Conservation (phyloP, 148 eudicot species). For the Camellia sinensis region DNA sequence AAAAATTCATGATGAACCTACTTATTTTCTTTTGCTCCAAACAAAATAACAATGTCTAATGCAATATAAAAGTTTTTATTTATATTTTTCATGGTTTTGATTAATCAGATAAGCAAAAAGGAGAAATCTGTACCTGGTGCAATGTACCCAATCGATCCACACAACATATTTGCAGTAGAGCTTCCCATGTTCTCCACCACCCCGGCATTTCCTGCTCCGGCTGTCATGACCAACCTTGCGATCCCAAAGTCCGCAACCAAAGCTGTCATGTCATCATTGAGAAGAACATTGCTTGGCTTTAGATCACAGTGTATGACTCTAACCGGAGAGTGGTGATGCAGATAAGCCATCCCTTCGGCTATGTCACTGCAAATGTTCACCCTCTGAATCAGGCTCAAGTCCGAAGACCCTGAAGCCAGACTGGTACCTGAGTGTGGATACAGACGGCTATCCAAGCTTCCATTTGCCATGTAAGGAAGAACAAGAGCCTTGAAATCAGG, state of each 20-base stretch:
- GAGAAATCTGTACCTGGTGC: conserved; percentile 39
- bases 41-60: not conserved
- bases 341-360: conserved; percentile 52
- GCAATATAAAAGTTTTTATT: too few species aligned
- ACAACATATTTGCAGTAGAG: conserved; percentile 33
- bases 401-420: conserved; percentile 24
- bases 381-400: conserved; percentile 33
- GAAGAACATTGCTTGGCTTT: conserved; percentile 49
- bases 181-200: conserved; percentile 23
- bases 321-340: conserved; percentile 48
- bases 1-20: not conserved
- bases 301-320: conserved; percentile 49
- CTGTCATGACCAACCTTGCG: conserved; percentile 34
- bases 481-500: conserved; percentile 50
- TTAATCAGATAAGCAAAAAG: not conserved
- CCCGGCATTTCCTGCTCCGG: conserved; percentile 23
- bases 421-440: conserved; percentile 22
- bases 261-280: conserved; percentile 46
- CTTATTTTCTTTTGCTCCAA: not conserved
- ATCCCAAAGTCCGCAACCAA: conserved; percentile 47
- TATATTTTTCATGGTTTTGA: too few species aligned
- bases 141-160: conserved; percentile 47
- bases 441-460: conserved; percentile 37
- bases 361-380: conserved; percentile 43
- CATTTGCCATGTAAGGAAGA: conserved; percentile 44